Conservation (phyloP, 2,329 filamentous ascomycete genomes). For the Podosphaera xanthii region DNA sequence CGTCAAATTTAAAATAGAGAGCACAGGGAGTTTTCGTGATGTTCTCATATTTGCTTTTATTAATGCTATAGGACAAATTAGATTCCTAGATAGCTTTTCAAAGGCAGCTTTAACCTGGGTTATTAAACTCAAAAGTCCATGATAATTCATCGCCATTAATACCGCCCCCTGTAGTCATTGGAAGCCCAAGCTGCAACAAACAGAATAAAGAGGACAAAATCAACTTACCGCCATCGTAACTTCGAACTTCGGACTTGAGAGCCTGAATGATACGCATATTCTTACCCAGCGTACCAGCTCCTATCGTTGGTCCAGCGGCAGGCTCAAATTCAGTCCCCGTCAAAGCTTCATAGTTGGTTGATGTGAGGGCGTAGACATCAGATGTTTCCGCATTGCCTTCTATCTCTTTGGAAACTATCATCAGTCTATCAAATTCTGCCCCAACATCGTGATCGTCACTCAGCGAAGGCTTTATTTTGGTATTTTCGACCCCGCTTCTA, state of each 20-base stretch:
- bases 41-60: slow-evolving; percentile 17
- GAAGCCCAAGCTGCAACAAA: background rate
- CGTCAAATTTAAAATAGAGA: background rate
- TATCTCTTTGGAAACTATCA: slow-evolving; percentile 51
- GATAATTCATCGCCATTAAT: background rate
- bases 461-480: slow-evolving; percentile 25
- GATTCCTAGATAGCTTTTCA: slow-evolving; percentile 16
- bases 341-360: slow-evolving; percentile 49
- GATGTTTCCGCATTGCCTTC: slow-evolving; percentile 52
- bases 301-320: slow-evolving; percentile 66
- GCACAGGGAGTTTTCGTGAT: background rate
- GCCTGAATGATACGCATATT: slow-evolving; percentile 71
- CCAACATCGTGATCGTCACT: slow-evolving; percentile 26
- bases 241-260: slow-evolving; percentile 64
- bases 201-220: slow-evolving; percentile 6
- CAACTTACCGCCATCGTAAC: slow-evolving; percentile 64
- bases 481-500: slow-evolving; percentile 31
- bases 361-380: slow-evolving; percentile 54
- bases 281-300: slow-evolving; percentile 63
- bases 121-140: slow-evolving; percentile 1
- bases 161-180: background rate
- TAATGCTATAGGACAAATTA: slow-evolving; percentile 19
- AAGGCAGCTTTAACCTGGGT: slow-evolving; percentile 7
- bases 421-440: slow-evolving; percentile 49
- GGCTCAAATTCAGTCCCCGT: slow-evolving; percentile 78